phyloP scores from a whole-genome alignment of 176 grass and related monocot genomes.

The Avena insularis region DNA sequence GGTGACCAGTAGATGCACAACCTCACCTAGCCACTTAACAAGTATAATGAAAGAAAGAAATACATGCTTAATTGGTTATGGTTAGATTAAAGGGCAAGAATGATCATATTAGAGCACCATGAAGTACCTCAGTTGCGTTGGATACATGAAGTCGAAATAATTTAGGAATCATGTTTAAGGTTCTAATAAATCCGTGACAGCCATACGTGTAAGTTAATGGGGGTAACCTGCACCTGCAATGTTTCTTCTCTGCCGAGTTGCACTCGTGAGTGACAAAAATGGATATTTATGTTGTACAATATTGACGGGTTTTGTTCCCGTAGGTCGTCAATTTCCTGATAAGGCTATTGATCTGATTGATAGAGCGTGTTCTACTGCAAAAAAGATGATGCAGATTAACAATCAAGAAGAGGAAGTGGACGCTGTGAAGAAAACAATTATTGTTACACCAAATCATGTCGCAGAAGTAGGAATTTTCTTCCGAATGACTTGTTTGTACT shows the following conservation, averaged over 20 bases:
- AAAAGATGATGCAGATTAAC: neutral
- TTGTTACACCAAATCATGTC: conserved; percentile 25
- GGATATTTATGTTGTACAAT: neutral
- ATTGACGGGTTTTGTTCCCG: neutral
- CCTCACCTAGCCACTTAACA: neutral
- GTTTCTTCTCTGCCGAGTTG: neutral
- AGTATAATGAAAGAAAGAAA: neutral
- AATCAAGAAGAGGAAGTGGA: neutral
- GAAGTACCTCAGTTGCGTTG: neutral
- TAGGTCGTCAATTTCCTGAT: conserved; percentile 55
- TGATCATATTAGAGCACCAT: conserved; percentile 1
- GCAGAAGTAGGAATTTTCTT: conserved; percentile 15
- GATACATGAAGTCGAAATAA: neutral
- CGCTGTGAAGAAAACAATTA: neutral
- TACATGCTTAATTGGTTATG: neutral
- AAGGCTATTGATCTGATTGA: conserved; percentile 98
- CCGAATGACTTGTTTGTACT: neutral
- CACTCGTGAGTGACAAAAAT: neutral
- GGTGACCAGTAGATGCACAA: neutral
- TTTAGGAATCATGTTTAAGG: neutral
- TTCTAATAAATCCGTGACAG: neutral
- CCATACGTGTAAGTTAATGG: neutral
- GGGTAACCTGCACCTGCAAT: conserved; percentile 1
- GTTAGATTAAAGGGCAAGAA: neutral
- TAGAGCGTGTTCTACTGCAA: conserved; percentile 14